phyloP scores from a whole-genome alignment of 306 rosid species.

The Quercus wislizeni region DNA sequence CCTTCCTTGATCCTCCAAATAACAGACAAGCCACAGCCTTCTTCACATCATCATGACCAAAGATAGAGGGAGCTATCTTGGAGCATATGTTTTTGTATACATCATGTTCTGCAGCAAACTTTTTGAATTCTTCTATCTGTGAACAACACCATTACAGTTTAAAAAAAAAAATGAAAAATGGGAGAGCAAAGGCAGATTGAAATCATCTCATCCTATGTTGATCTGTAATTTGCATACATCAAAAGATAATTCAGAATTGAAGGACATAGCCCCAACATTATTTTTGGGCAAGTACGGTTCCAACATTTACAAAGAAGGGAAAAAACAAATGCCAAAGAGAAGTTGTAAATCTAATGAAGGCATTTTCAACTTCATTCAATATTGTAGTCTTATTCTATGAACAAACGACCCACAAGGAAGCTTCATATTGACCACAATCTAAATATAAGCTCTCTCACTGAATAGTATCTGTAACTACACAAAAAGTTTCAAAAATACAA shows the following conservation, averaged over 20 bases:
- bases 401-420: neutral
- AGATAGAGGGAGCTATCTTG: constrained; percentile 92
- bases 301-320: neutral
- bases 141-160: neutral
- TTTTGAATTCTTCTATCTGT: constrained; percentile 94
- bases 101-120: constrained; percentile 80
- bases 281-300: too few species aligned
- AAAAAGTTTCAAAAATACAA: neutral
- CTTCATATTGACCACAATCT: neutral
- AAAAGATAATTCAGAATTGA: neutral
- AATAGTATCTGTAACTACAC: neutral
- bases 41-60: constrained; percentile 91
- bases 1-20: constrained; percentile 98
- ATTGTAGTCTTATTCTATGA: neutral
- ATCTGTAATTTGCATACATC: too few species aligned
- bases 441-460: neutral
- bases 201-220: neutral
- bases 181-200: neutral
- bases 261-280: neutral
- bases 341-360: neutral
- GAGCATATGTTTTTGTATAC: constrained; percentile 80
- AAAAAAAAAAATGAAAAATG: constrained; percentile 1
- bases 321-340: neutral
- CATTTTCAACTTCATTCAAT: neutral
- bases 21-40: constrained; percentile 94